These are phyloP conservation scores for Effrenium voratum DNA, from an alignment of 73 alveolate genomes.

Conservation along the genomic window DNA sequence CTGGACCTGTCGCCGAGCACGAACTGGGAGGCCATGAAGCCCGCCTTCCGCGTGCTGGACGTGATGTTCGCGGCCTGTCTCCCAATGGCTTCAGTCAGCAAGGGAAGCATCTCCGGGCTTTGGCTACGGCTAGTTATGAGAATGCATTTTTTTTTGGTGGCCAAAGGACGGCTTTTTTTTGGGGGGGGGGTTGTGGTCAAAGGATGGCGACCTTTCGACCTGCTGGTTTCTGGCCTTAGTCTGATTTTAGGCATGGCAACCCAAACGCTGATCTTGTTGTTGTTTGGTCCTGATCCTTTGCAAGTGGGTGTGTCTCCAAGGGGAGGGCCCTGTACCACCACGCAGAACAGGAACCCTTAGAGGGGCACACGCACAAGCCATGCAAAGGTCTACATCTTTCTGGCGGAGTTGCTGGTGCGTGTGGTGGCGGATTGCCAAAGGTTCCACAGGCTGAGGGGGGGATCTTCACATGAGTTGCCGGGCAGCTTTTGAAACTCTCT, in stretches of 20 bases:
- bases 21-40: conserved; percentile 1
- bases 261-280: not conserved
- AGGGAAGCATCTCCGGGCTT: no score
- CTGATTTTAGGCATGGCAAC: no score
- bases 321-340: not conserved
- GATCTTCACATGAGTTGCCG: not conserved
- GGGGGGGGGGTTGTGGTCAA: not conserved
- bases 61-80: not conserved
- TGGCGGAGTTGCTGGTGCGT: conserved; percentile 8
- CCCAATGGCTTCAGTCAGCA: no score
- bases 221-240: not conserved
- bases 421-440: not conserved
- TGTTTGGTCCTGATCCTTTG: not conserved
- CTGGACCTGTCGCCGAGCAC: not conserved
- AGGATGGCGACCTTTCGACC: not conserved
- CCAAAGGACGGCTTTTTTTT: no score
- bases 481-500: not conserved
- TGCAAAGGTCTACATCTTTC: conserved; percentile 25
- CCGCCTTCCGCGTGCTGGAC: conserved; percentile 14
- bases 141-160: no score
- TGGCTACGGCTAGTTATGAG: no score
- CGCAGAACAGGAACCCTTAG: not conserved
- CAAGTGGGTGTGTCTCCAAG: not conserved
- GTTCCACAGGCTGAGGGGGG: conserved; percentile 4
- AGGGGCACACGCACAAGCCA: not conserved